These are phyloP conservation scores for Trichoderma koningiopsis DNA, from an alignment of 2,329 filamentous ascomycete genomes.

Conservation along the genomic window DNA sequence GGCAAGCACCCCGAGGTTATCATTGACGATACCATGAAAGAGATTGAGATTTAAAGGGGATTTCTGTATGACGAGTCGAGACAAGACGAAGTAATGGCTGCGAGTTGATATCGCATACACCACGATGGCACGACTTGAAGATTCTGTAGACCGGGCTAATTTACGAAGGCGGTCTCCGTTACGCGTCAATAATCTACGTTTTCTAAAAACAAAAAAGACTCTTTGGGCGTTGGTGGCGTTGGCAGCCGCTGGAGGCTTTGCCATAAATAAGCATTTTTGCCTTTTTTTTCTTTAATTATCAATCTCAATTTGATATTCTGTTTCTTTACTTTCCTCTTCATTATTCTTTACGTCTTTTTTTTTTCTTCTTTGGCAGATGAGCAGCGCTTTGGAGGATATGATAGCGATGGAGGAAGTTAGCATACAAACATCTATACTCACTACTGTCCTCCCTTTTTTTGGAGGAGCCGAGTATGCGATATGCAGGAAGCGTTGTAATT, in stretches of 20 bases:
- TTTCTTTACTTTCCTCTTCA: not conserved
- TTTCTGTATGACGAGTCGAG: not conserved
- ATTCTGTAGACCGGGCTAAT: constrained; percentile 22
- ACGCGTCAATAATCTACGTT: constrained; percentile 25
- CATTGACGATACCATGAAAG: constrained; percentile 58
- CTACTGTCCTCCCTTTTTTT: not conserved
- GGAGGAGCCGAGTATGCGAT: not conserved
- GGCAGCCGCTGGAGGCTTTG: constrained; percentile 25
- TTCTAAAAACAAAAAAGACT: constrained; percentile 14
- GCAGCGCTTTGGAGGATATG: constrained; percentile 15
- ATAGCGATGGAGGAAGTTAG: constrained; percentile 17
- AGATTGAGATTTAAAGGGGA: constrained; percentile 57
- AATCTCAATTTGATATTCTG: too few species aligned
- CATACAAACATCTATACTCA: not conserved
- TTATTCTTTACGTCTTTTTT: not conserved
- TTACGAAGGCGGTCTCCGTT: constrained; percentile 19
- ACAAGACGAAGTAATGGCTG: not conserved
- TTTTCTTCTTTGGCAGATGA: constrained; percentile 16
- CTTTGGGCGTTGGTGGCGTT: constrained; percentile 29
- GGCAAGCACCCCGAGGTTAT: constrained; percentile 48
- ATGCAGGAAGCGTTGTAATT: constrained; percentile 17
- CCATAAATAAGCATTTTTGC: constrained; percentile 27
- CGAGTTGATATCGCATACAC: constrained; percentile 25
- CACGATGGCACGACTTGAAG: constrained; percentile 33
- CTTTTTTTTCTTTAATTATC: not conserved